Evolutionary conservation across 2,329 filamentous ascomycete species (phyloP), one percentile per base, ranked within the genome.

Genomic region (Elsinoe batatas): DNA sequence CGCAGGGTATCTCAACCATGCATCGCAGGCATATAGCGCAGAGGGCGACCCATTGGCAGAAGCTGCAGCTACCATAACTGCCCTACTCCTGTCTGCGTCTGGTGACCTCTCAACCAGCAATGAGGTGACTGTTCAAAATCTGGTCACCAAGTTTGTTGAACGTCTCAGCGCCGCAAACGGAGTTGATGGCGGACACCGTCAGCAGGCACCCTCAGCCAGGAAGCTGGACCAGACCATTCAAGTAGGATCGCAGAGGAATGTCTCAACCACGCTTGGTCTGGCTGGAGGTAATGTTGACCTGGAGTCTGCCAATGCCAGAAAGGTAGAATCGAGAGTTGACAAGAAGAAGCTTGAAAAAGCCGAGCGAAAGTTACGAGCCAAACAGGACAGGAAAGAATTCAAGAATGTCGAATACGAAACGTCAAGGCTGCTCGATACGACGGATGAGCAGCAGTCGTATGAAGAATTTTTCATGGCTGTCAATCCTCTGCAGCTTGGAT

Each of bases 381-480:
- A 98, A 77, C 93, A 97, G 76, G 93, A 90, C 75, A 95, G 95
- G 78, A 98, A 98, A 77, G 82, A 84, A 35, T 96, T 93, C 84
- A 97, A 97, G 79, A 95, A 86, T 56, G 93, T 98, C 63, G 88
- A 96, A 72, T 98, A 98, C 70, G 93, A 98, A 74, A 88, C 93
- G 0, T 97, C 93, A 11, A 84, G 84, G 62, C 77, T 98, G 62
- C 82, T 98, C 62, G 85, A 94, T 67, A 82, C 88, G 71, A 79
- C 88, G 3, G 86, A 91, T 64, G 81, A 85, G 64, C 77, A 91
- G 11, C 85, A 95, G 77, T 94, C 89, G 38, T 98, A 98, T 69
- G 93, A 98, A 73, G 93, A 98, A 70, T 97, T 98, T 74, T 98
- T 95, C 80, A 97, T 98, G 93, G 86, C 89, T 54, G 93, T 98